Percentiles rank a stretch among this genome's conserved stretches.
These are phyloP conservation scores for Stemphylium lycopersici DNA, from an alignment of 2,329 filamentous ascomycete species.

Conservation along the genomic window DNA sequence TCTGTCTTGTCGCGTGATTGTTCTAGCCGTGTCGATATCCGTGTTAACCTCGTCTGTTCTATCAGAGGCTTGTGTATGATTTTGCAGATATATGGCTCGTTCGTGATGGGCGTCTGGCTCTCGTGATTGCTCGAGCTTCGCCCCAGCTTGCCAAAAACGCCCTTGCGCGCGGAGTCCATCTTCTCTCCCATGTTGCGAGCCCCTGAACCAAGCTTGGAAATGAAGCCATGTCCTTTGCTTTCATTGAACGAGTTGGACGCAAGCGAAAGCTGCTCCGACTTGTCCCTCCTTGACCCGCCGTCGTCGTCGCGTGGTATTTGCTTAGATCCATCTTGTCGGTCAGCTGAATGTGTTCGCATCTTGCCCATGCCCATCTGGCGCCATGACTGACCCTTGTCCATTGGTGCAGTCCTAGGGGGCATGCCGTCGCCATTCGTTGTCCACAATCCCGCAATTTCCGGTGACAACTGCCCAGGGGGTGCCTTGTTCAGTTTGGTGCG, in stretches of 20 bases:
- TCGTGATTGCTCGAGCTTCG: constrained; percentile 74
- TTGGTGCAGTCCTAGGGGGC: constrained; percentile 67
- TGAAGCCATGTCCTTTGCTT: constrained; percentile 66
- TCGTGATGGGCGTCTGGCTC: constrained; percentile 66
- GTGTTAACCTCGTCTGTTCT: constrained; percentile 86
- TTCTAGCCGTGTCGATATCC: constrained; percentile 88
- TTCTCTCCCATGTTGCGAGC: constrained; percentile 76
- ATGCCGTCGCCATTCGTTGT: constrained; percentile 47
- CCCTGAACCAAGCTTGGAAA: constrained; percentile 75
- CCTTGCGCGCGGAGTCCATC: constrained; percentile 75
- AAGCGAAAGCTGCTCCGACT: constrained; percentile 43
- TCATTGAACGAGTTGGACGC: constrained; percentile 62
- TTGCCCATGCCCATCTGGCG: constrained; percentile 66
- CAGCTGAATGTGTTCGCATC: constrained; percentile 73
- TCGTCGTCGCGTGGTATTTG: constrained; percentile 42
- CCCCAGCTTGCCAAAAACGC: constrained; percentile 78
- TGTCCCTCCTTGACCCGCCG: constrained; percentile 32
- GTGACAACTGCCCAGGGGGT: constrained; percentile 38
- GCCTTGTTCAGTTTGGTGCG: constrained; percentile 44
- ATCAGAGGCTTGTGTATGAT: constrained; percentile 86
- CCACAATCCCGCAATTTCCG: constrained; percentile 38
- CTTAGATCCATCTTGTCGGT: constrained; percentile 59
- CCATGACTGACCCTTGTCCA: constrained; percentile 70
- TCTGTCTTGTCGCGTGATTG: constrained; percentile 93
- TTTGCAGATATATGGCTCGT: constrained; percentile 82